Evolutionary conservation across 2,329 filamentous ascomycete genomes (phyloP), one percentile per base, ranked within the genome.

Genomic region (Paracoccidioides lutzii): DNA sequence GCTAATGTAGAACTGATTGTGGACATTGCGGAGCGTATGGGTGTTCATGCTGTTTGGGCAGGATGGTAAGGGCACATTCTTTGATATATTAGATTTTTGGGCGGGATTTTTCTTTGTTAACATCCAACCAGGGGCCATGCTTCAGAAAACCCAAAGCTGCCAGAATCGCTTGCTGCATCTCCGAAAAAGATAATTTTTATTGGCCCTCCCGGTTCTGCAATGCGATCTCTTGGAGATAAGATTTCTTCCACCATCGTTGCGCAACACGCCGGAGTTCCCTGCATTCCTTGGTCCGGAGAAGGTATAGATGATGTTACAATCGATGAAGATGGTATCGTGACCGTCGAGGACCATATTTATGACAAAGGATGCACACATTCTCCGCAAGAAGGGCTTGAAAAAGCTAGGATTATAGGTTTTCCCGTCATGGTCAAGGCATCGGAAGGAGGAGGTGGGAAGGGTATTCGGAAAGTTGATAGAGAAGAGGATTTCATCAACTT

Each of bases 391-490:
- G 93, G 91, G 74, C 81, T 98, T 52, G 76, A 81, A 67, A 90
- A 87, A 68, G 93, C 93, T 58, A 83, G 81, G 70, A 81, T 88
- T 67, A 98, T 98, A 71, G 93, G 93, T 63, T 98, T 98, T 77
- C 93, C 93, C 14, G 87, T 98, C 78, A 98, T 98, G 93, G 89
- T 98, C 72, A 98, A 98, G 79, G 93, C 93, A n/a, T 97, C 93
- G 2, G 93, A 98, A 78, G 93, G 93, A 76, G 93, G 93, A 76
- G 93, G 93, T 76, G 93, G 93, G 70, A 98, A 98, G 79, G 93
- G 93, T 80, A 98, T 98, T 69, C 89, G 94, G 70, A 96, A 97
- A 76, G 93, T 93, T 63, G 79, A 88, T 59, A 78, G 78, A 59
- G 90, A 95, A 70, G 85, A 91, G 44, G 84, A 87, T 60, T 98